Evolutionary conservation across 2,329 filamentous ascomycete species (phyloP).

Genomic region (Zymoseptoria crescenta): DNA sequence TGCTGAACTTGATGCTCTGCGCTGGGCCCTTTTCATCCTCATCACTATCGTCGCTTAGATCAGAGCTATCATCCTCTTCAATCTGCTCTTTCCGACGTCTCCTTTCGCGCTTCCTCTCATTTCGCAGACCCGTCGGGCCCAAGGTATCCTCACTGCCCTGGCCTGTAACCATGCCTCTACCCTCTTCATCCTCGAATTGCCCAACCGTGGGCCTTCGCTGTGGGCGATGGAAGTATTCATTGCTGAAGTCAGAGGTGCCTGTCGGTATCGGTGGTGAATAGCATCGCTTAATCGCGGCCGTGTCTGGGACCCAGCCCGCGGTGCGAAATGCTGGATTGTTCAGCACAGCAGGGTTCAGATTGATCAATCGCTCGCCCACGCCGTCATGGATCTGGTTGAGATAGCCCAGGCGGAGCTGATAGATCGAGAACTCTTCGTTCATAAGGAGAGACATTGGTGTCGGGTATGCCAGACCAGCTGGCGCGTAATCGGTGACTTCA

Average conservation of each 20-base stretch:
- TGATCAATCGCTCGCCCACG: constrained; percentile 76
- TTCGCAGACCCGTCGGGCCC: constrained; percentile 48
- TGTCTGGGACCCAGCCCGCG: constrained; percentile 69
- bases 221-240: constrained; percentile 69
- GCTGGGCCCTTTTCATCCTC: constrained; percentile 62
- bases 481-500: background rate
- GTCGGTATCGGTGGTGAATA: constrained; percentile 83
- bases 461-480: constrained; percentile 17
- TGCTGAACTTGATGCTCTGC: constrained; percentile 90
- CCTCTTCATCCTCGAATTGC: constrained; percentile 44
- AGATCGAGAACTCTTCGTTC: constrained; percentile 57
- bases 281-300: constrained; percentile 69
- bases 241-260: constrained; percentile 44
- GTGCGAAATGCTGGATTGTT: constrained; percentile 76
- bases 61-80: constrained; percentile 79
- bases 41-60: constrained; percentile 76
- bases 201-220: constrained; percentile 11
- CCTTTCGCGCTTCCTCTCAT: constrained; percentile 49
- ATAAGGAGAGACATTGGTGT: constrained; percentile 31
- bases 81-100: constrained; percentile 64
- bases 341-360: constrained; percentile 68
- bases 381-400: constrained; percentile 74
- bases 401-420: constrained; percentile 74
- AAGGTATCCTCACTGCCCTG: constrained; percentile 58
- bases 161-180: constrained; percentile 65